These are phyloP conservation scores for Pseudisothecium myosuroides DNA, from an alignment of 225 moss, liverwort and hornwort genomes.

Conservation along the genomic window DNA sequence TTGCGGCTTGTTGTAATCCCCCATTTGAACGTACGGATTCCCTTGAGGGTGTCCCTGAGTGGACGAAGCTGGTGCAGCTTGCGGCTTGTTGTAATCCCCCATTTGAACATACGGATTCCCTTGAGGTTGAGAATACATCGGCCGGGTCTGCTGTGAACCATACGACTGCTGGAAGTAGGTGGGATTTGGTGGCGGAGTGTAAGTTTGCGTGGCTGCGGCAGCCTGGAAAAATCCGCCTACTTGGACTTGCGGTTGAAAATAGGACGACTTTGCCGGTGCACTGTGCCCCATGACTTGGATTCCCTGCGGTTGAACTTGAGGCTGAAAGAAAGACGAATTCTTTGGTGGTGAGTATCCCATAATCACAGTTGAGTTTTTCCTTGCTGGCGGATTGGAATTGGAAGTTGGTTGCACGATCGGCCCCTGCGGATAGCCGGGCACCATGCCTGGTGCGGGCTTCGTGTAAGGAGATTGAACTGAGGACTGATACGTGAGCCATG, in stretches of 20 bases:
- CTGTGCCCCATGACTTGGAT: background rate
- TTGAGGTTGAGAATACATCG: background rate
- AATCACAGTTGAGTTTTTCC: background rate
- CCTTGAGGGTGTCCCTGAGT: too few relatives aligned
- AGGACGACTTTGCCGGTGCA: background rate
- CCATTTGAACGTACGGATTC: background rate
- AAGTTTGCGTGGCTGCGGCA: background rate
- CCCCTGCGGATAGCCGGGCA: background rate
- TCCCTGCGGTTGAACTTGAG: background rate
- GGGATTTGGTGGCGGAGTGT: background rate
- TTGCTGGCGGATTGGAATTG: background rate
- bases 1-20: background rate
- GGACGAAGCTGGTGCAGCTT: background rate
- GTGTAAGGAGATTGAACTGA: background rate
- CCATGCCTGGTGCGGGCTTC: background rate
- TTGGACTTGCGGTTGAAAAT: background rate
- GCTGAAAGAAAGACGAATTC: conserved; percentile 4
- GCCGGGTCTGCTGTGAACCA: background rate
- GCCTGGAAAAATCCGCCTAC: background rate
- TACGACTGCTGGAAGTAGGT: background rate
- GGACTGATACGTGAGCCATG: background rate
- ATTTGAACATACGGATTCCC: background rate
- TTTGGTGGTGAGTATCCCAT: background rate
- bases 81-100: background rate
- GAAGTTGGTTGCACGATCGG: background rate